Evolutionary conservation across 192 early-diverging fungal genomes (phyloP).

Genomic region (Podila epigama): DNA sequence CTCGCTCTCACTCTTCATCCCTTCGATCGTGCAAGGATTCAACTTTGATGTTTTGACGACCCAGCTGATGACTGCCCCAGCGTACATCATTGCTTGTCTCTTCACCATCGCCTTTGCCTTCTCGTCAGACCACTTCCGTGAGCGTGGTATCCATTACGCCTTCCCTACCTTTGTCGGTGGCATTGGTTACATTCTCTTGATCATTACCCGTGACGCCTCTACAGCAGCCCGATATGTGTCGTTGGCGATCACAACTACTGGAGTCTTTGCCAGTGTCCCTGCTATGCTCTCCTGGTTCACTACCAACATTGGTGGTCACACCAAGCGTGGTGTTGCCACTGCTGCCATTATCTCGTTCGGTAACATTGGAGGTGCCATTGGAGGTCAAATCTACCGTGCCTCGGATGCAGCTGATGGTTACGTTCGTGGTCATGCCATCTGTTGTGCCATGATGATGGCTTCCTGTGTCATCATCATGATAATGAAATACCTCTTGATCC

Average conservation of each 20-base stretch:
- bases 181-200: slow-evolving; percentile 57
- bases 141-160: slow-evolving; percentile 56
- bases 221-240: slow-evolving; percentile 50
- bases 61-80: slow-evolving; percentile 60
- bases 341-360: slow-evolving; percentile 73
- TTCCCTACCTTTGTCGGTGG: slow-evolving; percentile 49
- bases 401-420: slow-evolving; percentile 64
- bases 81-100: slow-evolving; percentile 56
- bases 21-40: slow-evolving; percentile 74
- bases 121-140: slow-evolving; percentile 34
- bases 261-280: slow-evolving; percentile 63
- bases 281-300: slow-evolving; percentile 71
- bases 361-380: slow-evolving; percentile 78
- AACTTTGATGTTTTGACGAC: slow-evolving; percentile 57
- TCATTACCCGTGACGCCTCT: slow-evolving; percentile 36
- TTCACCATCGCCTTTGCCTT: slow-evolving; percentile 33
- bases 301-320: slow-evolving; percentile 74
- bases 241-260: slow-evolving; percentile 47
- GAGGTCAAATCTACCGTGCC: slow-evolving; percentile 75
- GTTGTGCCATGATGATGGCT: slow-evolving; percentile 58
- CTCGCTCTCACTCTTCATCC: slow-evolving; percentile 72
- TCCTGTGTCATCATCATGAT: slow-evolving; percentile 55
- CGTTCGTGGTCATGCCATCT: slow-evolving; percentile 52
- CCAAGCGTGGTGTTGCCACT: slow-evolving; percentile 73
- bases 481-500: slow-evolving; percentile 60